Evolutionary conservation across 768 basidiomycete genomes (phyloP).

Genomic region (Basidioascus undulatus): DNA sequence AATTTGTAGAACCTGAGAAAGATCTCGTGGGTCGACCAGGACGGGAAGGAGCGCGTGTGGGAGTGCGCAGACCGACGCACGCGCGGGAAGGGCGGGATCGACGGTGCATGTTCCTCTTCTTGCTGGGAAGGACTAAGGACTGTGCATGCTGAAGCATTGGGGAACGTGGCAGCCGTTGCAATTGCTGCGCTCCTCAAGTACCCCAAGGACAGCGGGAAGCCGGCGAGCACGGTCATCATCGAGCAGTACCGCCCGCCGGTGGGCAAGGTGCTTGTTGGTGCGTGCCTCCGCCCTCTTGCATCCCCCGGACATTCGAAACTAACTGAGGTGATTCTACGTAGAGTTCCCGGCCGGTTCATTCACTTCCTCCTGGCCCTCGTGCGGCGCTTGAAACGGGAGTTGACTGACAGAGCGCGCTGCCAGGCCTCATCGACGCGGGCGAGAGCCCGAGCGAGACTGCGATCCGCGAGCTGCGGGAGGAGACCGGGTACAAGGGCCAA

Average conservation of each 20-base stretch:
- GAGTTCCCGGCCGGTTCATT: constrained; percentile 34
- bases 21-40: constrained; percentile 53
- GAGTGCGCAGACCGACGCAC: constrained; percentile 70
- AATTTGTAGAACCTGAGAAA: constrained; percentile 59
- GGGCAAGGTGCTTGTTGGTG: constrained; percentile 49
- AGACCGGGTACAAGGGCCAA: constrained; percentile 53
- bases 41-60: constrained; percentile 62
- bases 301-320: background rate
- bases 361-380: background rate
- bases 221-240: constrained; percentile 54
- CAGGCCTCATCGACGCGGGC: constrained; percentile 61
- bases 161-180: constrained; percentile 39
- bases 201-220: constrained; percentile 42
- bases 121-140: background rate
- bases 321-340: constrained; percentile 13
- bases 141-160: background rate
- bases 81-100: constrained; percentile 47
- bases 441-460: constrained; percentile 63
- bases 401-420: constrained; percentile 7
- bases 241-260: constrained; percentile 84
- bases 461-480: constrained; percentile 71
- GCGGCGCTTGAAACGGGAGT: background rate
- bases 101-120: constrained; percentile 29
- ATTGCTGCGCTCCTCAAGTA: constrained; percentile 54
- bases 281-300: constrained; percentile 4